These are phyloP conservation scores for Urtica urens DNA, from an alignment of 306 rosid genomes.

Conservation along the genomic window DNA sequence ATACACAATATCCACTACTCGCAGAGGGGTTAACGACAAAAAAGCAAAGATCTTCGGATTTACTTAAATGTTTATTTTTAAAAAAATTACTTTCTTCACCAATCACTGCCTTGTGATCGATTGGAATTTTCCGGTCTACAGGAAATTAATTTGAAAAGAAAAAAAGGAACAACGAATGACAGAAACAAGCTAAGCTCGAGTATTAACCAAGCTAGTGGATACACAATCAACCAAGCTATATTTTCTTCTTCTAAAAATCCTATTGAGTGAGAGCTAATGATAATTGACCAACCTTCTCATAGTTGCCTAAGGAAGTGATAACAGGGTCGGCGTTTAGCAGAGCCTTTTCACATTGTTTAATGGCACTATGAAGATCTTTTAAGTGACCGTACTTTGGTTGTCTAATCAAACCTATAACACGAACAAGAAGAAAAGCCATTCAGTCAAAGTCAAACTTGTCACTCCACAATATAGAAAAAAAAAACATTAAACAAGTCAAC, in stretches of 20 bases:
- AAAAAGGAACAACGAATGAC: too few relatives aligned
- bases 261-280: too few relatives aligned
- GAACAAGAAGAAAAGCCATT: background rate
- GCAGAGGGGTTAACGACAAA: background rate
- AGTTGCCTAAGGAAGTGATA: constrained; percentile 33
- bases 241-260: too few relatives aligned
- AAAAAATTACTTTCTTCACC: too few relatives aligned
- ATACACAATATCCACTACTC: background rate
- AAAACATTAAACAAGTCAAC: background rate
- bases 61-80: too few relatives aligned
- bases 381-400: constrained; percentile 77
- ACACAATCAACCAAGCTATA: too few relatives aligned
- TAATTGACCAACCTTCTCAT: constrained; percentile 23
- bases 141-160: too few relatives aligned
- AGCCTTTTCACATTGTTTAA: constrained; percentile 56
- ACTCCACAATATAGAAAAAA: background rate
- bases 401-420: constrained; percentile 34
- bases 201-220: too few relatives aligned
- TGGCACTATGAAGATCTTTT: constrained; percentile 54
- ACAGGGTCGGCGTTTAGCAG: constrained; percentile 53
- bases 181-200: too few relatives aligned
- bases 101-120: too few relatives aligned
- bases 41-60: background rate
- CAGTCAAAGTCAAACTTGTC: constrained; percentile 1
- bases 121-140: too few relatives aligned